A percentile compares a stretch with the other conserved stretches of the same genome.
Evolutionary conservation across 306 rosid species (phyloP).

Genomic region (Sophora flavescens): DNA sequence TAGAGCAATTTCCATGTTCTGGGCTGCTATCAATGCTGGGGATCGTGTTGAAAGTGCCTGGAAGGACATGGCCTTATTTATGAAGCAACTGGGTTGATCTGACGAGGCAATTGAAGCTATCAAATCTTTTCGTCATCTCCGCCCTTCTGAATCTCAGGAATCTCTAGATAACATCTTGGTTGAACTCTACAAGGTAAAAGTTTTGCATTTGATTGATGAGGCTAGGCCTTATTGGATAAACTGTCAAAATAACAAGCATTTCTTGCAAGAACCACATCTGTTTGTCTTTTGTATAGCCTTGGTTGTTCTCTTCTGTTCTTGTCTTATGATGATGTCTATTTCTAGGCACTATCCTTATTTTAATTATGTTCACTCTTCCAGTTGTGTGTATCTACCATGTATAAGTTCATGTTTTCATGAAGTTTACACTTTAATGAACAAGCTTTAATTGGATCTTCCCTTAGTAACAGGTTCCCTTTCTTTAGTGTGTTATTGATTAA

Average conservation of each 20-base stretch:
- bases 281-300: too few species aligned
- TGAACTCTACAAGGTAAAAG: too few species aligned
- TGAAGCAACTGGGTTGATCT: too few species aligned
- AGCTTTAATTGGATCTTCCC: slow-evolving; percentile 2
- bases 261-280: too few species aligned
- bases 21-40: slow-evolving; percentile 96
- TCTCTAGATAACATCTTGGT: too few species aligned
- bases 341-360: not conserved
- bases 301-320: slow-evolving; percentile 3
- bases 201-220: slow-evolving; percentile 19
- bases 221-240: slow-evolving; percentile 1
- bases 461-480: not conserved
- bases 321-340: not conserved
- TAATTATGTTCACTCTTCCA: not conserved
- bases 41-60: too few species aligned
- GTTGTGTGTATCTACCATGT: not conserved
- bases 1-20: slow-evolving; percentile 79
- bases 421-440: slow-evolving; percentile 4
- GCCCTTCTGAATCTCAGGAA: too few species aligned
- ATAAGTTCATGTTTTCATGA: not conserved
- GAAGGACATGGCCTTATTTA: too few species aligned
- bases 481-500: not conserved
- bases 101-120: too few species aligned
- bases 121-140: too few species aligned
- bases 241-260: not conserved